Evolutionary conservation across 306 rosid genomes (phyloP).

Genomic region (Bauhinia variegata): DNA sequence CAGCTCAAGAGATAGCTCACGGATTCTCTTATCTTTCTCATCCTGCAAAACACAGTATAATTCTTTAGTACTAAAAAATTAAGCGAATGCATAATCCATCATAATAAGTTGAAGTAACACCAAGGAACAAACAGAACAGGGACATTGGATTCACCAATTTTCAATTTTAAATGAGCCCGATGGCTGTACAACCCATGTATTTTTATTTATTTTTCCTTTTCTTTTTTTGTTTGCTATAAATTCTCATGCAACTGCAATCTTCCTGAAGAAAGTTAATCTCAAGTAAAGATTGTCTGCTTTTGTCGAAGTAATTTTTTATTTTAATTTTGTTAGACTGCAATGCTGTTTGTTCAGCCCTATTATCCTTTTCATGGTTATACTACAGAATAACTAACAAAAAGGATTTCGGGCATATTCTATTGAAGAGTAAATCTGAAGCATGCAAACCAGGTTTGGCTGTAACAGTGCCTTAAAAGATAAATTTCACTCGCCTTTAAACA

Average conservation of each 20-base stretch:
- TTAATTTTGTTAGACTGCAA: neutral
- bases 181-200: too few relatives aligned
- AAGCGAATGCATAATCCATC: conserved; percentile 21
- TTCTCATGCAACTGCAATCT: neutral
- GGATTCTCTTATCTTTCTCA: conserved; percentile 76
- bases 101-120: conserved; percentile 5
- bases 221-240: too few relatives aligned
- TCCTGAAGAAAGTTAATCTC: conserved; percentile 5
- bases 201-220: too few relatives aligned
- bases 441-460: too few relatives aligned
- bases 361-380: neutral
- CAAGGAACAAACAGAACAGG: conserved; percentile 17
- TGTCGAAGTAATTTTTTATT: neutral
- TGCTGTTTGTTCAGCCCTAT: conserved; percentile 1
- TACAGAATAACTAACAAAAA: conserved; percentile 21
- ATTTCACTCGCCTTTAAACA: too few relatives aligned
- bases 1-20: conserved; percentile 63
- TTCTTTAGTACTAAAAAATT: neutral
- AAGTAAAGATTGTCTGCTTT: neutral
- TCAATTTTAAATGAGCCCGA: too few relatives aligned
- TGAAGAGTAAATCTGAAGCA: neutral
- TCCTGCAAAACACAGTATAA: conserved; percentile 43
- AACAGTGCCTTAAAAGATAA: too few relatives aligned
- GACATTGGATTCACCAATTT: conserved; percentile 10
- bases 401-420: neutral